A percentile compares a stretch with the other conserved stretches of the same genome.
Conservation (phyloP, 305 asterid genomes). For the Rubia balearica region DNA sequence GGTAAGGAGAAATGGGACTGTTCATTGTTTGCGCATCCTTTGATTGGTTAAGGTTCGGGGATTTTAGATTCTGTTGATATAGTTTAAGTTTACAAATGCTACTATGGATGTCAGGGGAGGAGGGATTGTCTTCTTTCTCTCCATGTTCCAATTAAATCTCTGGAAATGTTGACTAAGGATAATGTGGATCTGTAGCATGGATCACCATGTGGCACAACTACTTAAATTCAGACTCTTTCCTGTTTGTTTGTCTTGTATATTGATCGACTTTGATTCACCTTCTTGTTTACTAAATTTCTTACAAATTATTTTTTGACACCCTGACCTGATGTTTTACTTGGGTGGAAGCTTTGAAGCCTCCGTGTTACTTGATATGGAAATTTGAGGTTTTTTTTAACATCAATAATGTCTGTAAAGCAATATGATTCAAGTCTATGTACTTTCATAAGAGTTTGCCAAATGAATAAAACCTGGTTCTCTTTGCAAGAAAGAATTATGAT, state of each 20-base stretch:
- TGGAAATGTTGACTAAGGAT: background rate
- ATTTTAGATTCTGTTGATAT: background rate
- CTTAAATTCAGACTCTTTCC: background rate
- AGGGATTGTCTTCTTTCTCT: background rate
- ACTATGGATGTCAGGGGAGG: background rate
- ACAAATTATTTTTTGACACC: background rate
- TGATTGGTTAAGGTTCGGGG: background rate
- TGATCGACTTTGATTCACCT: background rate
- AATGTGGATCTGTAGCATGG: background rate
- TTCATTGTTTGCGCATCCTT: constrained; percentile 11
- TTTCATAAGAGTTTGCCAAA: background rate
- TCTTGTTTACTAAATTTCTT: background rate
- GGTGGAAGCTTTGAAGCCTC: background rate
- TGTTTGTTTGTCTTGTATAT: background rate
- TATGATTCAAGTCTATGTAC: background rate
- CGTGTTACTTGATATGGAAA: background rate
- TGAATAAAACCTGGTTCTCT: background rate
- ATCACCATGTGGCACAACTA: background rate
- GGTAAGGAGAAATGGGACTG: constrained; percentile 45
- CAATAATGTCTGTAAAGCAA: background rate
- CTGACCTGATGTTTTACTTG: constrained; percentile 1
- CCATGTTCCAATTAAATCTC: background rate
- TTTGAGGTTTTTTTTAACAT: background rate
- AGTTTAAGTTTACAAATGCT: background rate
- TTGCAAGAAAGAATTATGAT: background rate